These are phyloP conservation scores for Tuber aestivum DNA, from an alignment of 495 filamentous ascomycete genomes.

Conservation along the genomic window DNA sequence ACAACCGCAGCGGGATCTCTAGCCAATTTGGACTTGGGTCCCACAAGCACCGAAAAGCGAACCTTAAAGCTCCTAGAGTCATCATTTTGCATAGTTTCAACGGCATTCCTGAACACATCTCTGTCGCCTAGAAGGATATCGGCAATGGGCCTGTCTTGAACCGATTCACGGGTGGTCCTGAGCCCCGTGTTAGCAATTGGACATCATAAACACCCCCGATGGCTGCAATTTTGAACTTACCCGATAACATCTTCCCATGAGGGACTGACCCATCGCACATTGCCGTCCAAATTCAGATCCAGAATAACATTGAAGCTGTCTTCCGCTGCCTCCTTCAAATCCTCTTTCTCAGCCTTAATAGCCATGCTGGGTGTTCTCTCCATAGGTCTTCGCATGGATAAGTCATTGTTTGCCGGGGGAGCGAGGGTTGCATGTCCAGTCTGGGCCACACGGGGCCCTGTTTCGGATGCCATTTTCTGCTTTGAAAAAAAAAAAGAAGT, in stretches of 20 bases:
- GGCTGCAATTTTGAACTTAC: constrained; percentile 23
- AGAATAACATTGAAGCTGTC: constrained; percentile 93
- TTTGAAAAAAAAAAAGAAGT: constrained; percentile 14
- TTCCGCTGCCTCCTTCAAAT: constrained; percentile 90
- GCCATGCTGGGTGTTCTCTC: constrained; percentile 59
- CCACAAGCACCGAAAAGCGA: constrained; percentile 72
- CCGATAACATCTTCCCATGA: constrained; percentile 96
- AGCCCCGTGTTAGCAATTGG: constrained; percentile 22
- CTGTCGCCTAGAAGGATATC: constrained; percentile 71
- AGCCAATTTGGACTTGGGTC: constrained; percentile 61
- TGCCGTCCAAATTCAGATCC: constrained; percentile 81
- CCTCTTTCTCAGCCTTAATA: constrained; percentile 75
- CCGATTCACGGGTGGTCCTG: constrained; percentile 58
- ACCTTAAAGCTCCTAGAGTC: constrained; percentile 89
- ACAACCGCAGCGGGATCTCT: constrained; percentile 35
- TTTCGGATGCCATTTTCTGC: constrained; percentile 31
- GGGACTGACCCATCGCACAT: constrained; percentile 88
- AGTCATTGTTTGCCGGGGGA: constrained; percentile 40
- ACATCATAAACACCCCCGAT: not conserved
- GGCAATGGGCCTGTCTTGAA: constrained; percentile 70
- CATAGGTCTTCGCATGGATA: constrained; percentile 49
- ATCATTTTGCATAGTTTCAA: constrained; percentile 84
- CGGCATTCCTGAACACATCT: constrained; percentile 68
- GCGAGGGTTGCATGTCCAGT: constrained; percentile 31
- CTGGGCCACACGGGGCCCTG: constrained; percentile 26